Percentiles rank a stretch among this genome's conserved stretches.
phyloP scores from a whole-genome alignment of 176 grass and related monocot genomes.

The Eremochloa ophiuroides region DNA sequence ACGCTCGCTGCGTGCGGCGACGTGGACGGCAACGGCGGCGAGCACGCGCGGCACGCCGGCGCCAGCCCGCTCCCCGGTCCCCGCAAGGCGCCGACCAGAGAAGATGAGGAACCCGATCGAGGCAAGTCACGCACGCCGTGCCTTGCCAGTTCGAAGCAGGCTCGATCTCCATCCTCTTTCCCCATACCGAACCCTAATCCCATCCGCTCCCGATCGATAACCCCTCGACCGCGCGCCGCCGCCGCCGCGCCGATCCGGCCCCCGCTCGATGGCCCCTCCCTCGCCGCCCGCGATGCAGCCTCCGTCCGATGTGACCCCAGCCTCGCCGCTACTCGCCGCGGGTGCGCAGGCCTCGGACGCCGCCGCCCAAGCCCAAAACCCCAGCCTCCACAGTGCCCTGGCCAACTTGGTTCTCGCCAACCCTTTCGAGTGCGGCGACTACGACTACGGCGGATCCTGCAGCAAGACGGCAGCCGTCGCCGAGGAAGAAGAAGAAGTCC shows the following conservation, averaged over 20 bases:
- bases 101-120: too few species aligned
- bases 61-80: too few species aligned
- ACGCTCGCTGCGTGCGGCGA: too few species aligned
- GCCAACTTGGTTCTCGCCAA: constrained; percentile 26
- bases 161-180: too few species aligned
- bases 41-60: too few species aligned
- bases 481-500: constrained; percentile 43
- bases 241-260: background rate
- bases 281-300: background rate
- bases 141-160: too few species aligned
- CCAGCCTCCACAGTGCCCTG: constrained; percentile 24
- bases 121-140: too few species aligned
- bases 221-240: background rate
- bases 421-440: background rate
- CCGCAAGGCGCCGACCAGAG: too few species aligned
- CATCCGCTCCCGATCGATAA: background rate
- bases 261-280: background rate
- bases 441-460: too few species aligned
- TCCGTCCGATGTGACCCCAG: background rate
- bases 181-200: background rate
- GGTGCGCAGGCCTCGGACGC: background rate
- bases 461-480: too few species aligned
- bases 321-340: background rate
- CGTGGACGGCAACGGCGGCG: too few species aligned
- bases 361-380: constrained; percentile 14